phyloP scores from a whole-genome alignment of 495 filamentous ascomycete genomes.

The Cladorrhinum samala region DNA sequence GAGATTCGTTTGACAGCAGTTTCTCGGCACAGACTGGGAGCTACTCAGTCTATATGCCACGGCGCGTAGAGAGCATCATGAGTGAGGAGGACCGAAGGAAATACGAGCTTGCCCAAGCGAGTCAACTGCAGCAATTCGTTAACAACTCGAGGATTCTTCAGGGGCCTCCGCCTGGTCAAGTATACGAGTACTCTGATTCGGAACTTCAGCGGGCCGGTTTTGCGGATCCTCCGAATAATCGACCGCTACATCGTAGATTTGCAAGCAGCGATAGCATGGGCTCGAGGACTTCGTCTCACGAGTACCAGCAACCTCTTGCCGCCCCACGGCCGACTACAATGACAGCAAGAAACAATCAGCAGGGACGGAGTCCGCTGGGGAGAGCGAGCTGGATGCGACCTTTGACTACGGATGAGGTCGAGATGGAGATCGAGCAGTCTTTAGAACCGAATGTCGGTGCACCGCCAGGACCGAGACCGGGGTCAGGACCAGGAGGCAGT shows the following conservation, averaged over 20 bases:
- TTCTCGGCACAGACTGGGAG: conserved; percentile 53
- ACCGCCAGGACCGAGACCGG: too few species aligned
- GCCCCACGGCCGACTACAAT: conserved; percentile 16
- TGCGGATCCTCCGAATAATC: conserved; percentile 27
- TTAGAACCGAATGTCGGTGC: too few species aligned
- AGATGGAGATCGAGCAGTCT: conserved; percentile 17
- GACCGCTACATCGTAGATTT: conserved; percentile 22
- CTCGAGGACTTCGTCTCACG: conserved; percentile 8
- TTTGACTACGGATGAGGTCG: conserved; percentile 25
- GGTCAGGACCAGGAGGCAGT: not conserved
- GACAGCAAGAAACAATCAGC: conserved; percentile 5
- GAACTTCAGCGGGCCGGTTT: conserved; percentile 43
- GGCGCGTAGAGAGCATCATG: conserved; percentile 78
- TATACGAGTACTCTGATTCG: conserved; percentile 48
- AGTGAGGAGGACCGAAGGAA: conserved; percentile 69
- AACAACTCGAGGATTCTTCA: conserved; percentile 49
- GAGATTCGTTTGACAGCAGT: conserved; percentile 67
- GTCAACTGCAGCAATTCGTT: conserved; percentile 37
- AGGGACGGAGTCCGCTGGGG: conserved; percentile 31
- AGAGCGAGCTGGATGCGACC: conserved; percentile 26
- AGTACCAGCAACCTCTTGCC: conserved; percentile 9
- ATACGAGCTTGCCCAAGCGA: conserved; percentile 61
- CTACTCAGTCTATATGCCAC: conserved; percentile 65
- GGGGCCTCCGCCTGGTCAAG: conserved; percentile 42
- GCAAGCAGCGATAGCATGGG: conserved; percentile 28